Evolutionary conservation across 2,329 filamentous ascomycete genomes (phyloP), one percentile per base, ranked within the genome.

Genomic region (Rhynchosporium secalis): DNA sequence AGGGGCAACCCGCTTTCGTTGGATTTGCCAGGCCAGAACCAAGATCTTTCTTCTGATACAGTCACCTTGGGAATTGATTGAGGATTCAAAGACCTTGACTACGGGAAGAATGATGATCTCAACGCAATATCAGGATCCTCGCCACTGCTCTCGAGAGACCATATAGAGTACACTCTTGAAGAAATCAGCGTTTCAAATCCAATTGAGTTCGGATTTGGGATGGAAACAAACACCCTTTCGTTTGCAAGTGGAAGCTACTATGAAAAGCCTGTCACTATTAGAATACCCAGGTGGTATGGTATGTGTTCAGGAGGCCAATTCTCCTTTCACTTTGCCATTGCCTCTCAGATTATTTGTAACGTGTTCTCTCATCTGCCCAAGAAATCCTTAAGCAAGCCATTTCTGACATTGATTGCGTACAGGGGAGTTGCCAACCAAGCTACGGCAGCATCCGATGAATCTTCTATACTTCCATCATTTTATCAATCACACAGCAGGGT

Each of bases 361-460:
- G 6, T 36, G 9, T 36, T 10, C 9, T 36, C 1, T 36, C 33
- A 6, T 36, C 33, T 36, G 5, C 33, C 6, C 33, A 36, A 36
- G 33, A 10, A 6, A 36, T 36, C 33, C 33, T 36, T 36, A 10
- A 36, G 9, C 33, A 36, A 36, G 9, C 33, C 5, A 36, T 36
- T 36, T 5, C 33, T 36, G 9, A 36, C 33, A 36, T 36, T 5
- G 6, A 36, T 36, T 10, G 33, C 33, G 33, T 36, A 36, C 33
- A 36, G 33, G 81, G 58, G 79, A 79, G 3, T 72, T 84, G 47
- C 81, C 81, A 4, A 65, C 70, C 10, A 80, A 79, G 74, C 77
- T 92, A 36, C 76, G 83, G 48, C 83, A 88, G 43, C 93, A 91
- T 69, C 88, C 86, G 1, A 94, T 94, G 84, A 94, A 95, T 70